Evolutionary conservation across 768 basidiomycete genomes (phyloP).

Genomic region (Boletus rubropictus): DNA sequence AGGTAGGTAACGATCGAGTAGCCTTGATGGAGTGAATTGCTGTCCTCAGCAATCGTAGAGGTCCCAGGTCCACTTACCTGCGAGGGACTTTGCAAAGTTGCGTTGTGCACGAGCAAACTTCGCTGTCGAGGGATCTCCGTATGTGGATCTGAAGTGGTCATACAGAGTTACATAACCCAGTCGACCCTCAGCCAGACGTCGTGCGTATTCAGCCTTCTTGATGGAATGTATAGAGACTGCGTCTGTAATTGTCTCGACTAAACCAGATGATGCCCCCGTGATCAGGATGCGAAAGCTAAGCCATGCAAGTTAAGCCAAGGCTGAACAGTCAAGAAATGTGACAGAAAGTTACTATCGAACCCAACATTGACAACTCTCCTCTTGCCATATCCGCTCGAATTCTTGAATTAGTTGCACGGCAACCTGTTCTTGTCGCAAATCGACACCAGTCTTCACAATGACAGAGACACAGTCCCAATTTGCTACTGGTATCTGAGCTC

Average conservation of each 20-base stretch:
- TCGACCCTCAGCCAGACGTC: slow-evolving; percentile 72
- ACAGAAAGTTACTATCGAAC: slow-evolving; percentile 68
- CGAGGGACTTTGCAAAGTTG: slow-evolving; percentile 90
- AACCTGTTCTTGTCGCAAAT: slow-evolving; percentile 94
- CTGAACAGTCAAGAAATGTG: neutral
- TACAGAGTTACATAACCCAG: slow-evolving; percentile 83
- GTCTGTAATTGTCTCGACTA: slow-evolving; percentile 98
- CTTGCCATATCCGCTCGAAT: slow-evolving; percentile 91
- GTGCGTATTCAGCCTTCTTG: slow-evolving; percentile 97
- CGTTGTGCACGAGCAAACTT: slow-evolving; percentile 87
- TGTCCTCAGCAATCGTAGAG: neutral
- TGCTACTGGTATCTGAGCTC: slow-evolving; percentile 35
- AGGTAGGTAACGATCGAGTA: slow-evolving; percentile 96
- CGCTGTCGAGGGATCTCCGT: slow-evolving; percentile 81
- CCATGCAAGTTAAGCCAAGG: neutral
- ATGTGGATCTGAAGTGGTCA: slow-evolving; percentile 89
- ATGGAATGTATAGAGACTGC: slow-evolving; percentile 98
- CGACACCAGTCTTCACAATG: slow-evolving; percentile 97
- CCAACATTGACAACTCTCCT: slow-evolving; percentile 91
- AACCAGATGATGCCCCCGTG: slow-evolving; percentile 85
- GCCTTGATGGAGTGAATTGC: slow-evolving; percentile 38
- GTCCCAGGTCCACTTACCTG: slow-evolving; percentile 41
- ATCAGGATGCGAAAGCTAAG: slow-evolving; percentile 91
- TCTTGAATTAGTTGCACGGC: slow-evolving; percentile 93
- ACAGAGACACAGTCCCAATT: slow-evolving; percentile 91